Conservation (phyloP, 805 yeast genomes). For the Candida namnaoensis region DNA sequence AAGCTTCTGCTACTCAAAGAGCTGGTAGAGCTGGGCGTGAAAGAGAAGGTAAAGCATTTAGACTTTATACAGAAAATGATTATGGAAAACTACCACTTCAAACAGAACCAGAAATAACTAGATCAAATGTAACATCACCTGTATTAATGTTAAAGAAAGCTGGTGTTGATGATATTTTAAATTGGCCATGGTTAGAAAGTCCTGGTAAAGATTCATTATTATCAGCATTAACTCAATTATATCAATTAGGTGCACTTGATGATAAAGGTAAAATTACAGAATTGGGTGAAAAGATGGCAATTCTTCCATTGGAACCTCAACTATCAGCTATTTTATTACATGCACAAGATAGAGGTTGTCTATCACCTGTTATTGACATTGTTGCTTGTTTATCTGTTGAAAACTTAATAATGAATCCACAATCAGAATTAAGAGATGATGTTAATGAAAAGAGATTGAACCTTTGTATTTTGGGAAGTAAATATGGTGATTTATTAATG, state of each 20-base stretch:
- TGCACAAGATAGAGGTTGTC: constrained; percentile 46
- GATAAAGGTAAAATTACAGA: constrained; percentile 68
- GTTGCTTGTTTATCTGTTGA: constrained; percentile 92
- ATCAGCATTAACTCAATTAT: constrained; percentile 71
- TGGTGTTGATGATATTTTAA: constrained; percentile 73
- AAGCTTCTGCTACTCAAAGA: constrained; percentile 91
- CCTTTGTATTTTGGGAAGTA: constrained; percentile 60
- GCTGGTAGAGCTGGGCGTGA: constrained; percentile 99
- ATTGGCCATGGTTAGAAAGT: constrained; percentile 89
- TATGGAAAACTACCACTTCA: constrained; percentile 57
- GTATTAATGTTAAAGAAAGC: constrained; percentile 75
- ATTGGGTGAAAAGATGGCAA: constrained; percentile 79
- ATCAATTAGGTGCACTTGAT: constrained; percentile 71
- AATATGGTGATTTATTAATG: constrained; percentile 77
- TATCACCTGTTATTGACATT: constrained; percentile 72
- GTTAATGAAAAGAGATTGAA: constrained; percentile 68
- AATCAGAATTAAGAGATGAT: constrained; percentile 75
- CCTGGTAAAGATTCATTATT: constrained; percentile 76
- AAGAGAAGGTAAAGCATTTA: constrained; percentile 78
- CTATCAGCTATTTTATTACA: constrained; percentile 75
- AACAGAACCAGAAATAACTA: constrained; percentile 88
- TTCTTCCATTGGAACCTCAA: constrained; percentile 88
- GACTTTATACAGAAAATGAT: constrained; percentile 72
- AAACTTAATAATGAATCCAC: constrained; percentile 73
- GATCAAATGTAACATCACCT: constrained; percentile 82